Percentiles rank a stretch among this genome's conserved stretches.
These are phyloP conservation scores for Penicillium lividum DNA, from an alignment of 495 filamentous ascomycete species.

Conservation along the genomic window DNA sequence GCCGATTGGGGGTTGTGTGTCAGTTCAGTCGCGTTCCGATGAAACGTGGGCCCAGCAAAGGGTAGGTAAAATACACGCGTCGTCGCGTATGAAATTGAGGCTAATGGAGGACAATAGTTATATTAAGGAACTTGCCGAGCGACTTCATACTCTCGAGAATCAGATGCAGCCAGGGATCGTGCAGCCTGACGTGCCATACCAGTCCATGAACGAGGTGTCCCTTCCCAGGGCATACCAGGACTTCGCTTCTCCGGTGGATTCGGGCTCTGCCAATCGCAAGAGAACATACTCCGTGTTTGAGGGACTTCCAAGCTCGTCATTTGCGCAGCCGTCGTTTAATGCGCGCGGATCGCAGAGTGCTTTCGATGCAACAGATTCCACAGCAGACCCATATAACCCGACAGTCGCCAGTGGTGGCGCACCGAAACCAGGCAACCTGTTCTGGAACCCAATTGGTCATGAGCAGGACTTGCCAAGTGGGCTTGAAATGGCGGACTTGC, in stretches of 20 bases:
- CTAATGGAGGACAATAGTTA: constrained; percentile 58
- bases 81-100: not conserved
- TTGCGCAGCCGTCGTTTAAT: constrained; percentile 48
- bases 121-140: constrained; percentile 93
- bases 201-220: constrained; percentile 49
- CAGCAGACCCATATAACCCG: constrained; percentile 46
- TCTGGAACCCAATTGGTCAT: constrained; percentile 38
- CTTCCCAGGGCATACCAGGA: constrained; percentile 48
- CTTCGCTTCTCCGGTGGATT: constrained; percentile 50
- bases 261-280: constrained; percentile 47
- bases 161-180: constrained; percentile 54
- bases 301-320: constrained; percentile 48
- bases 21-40: constrained; percentile 91
- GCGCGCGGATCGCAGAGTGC: constrained; percentile 42
- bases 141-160: constrained; percentile 80
- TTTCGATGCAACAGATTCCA: constrained; percentile 41
- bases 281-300: constrained; percentile 59
- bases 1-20: constrained; percentile 72
- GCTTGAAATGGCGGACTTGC: constrained; percentile 40
- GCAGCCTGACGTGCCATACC: constrained; percentile 49
- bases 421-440: constrained; percentile 40
- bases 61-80: constrained; percentile 50
- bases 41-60: constrained; percentile 95
- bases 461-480: constrained; percentile 40
- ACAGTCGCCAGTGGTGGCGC: constrained; percentile 30